Evolutionary conservation across 2,329 filamentous ascomycete genomes (phyloP).

Genomic region (Fusarium cicatricum): DNA sequence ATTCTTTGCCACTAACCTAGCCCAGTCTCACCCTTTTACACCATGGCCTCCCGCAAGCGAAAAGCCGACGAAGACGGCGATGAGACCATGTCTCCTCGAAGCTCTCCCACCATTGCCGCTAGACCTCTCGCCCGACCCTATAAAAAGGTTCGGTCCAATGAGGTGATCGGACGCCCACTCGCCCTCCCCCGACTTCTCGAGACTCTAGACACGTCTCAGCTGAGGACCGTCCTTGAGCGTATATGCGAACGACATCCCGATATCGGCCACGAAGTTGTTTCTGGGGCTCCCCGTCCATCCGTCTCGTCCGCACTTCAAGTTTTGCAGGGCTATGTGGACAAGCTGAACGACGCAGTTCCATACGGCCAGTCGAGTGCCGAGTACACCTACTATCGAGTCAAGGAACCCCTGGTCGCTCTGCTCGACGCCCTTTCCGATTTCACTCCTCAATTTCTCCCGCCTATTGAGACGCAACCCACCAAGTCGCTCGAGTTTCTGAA

Average conservation of each 20-base stretch:
- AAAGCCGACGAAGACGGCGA: constrained; percentile 84
- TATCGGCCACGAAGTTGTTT: constrained; percentile 84
- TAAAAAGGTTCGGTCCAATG: constrained; percentile 70
- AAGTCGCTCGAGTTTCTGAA: constrained; percentile 88
- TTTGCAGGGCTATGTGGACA: constrained; percentile 80
- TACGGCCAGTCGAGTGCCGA: constrained; percentile 87
- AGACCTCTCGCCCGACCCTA: constrained; percentile 72
- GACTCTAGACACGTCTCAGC: constrained; percentile 85
- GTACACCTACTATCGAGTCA: constrained; percentile 94
- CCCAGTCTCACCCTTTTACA: constrained; percentile 57
- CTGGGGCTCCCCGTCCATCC: constrained; percentile 85
- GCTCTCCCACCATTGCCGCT: constrained; percentile 78
- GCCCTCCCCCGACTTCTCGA: constrained; percentile 81
- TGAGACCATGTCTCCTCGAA: constrained; percentile 89
- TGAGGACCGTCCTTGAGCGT: constrained; percentile 86
- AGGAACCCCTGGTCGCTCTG: constrained; percentile 79
- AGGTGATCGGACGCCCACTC: constrained; percentile 68
- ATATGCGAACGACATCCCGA: constrained; percentile 91
- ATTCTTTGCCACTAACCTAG: constrained; percentile 33
- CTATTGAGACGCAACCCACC: constrained; percentile 84
- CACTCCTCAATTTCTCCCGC: constrained; percentile 93
- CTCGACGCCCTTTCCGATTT: constrained; percentile 93
- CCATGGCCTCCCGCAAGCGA: constrained; percentile 74
- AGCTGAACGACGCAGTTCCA: constrained; percentile 81
- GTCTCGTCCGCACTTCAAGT: constrained; percentile 82